Evolutionary conservation across 208 protist genomes (phyloP).

Genomic region (Naegleria fowleri): DNA sequence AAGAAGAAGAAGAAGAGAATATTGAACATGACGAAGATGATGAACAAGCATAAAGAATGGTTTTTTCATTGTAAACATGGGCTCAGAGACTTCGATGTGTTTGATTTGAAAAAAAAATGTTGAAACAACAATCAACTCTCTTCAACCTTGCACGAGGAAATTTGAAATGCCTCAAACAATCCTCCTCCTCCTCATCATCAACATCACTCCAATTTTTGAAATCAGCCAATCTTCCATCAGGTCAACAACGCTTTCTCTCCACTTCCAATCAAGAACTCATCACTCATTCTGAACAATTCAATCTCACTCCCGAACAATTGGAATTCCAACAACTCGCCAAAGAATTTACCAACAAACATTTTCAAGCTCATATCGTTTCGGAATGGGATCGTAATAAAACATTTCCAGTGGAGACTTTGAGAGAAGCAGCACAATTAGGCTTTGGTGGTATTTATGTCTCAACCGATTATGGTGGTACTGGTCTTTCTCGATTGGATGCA

Average conservation of each 20-base stretch:
- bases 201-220: too few relatives aligned
- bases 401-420: slow-evolving; percentile 57
- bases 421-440: slow-evolving; percentile 51
- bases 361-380: slow-evolving; percentile 47
- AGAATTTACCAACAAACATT: slow-evolving; percentile 48
- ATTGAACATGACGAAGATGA: neutral
- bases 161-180: too few relatives aligned
- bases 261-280: neutral
- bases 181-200: too few relatives aligned
- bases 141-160: too few relatives aligned
- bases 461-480: slow-evolving; percentile 54
- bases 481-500: slow-evolving; percentile 53
- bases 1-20: neutral
- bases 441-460: slow-evolving; percentile 60
- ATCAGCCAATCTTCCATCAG: too few relatives aligned
- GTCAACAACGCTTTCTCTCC: too few relatives aligned
- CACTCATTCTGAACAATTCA: neutral
- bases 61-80: too few relatives aligned
- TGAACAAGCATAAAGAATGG: neutral
- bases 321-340: slow-evolving; percentile 36
- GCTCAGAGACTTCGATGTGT: too few relatives aligned
- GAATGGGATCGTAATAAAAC: slow-evolving; percentile 60
- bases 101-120: too few relatives aligned
- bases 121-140: too few relatives aligned
- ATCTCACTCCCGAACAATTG: slow-evolving; percentile 8